Evolutionary conservation across 176 grass and related monocot genomes (phyloP).

Genomic region (Tillandsia fasciculata): DNA sequence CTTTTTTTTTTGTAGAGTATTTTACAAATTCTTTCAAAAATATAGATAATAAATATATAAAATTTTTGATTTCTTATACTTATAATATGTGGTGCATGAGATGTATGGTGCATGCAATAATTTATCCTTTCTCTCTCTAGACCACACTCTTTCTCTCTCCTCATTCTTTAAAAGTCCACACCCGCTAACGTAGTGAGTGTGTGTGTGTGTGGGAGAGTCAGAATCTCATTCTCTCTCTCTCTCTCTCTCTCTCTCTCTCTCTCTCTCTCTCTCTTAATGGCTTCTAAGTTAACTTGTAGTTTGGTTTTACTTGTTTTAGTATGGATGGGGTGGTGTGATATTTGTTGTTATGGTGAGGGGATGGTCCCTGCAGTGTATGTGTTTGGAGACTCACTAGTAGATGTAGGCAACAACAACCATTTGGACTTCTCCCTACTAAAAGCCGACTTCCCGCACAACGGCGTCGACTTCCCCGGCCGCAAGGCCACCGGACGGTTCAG

Average conservation of each 20-base stretch:
- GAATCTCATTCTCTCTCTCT: not conserved
- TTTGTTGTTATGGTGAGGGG: not conserved
- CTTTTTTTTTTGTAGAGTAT: too few species aligned
- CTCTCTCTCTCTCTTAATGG: not conserved
- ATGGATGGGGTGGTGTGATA: not conserved
- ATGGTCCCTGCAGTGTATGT: conserved; percentile 59
- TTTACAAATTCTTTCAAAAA: too few species aligned
- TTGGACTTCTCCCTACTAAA: conserved; percentile 47
- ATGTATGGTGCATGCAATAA: too few species aligned
- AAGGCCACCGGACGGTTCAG: conserved; percentile 78
- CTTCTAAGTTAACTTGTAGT: not conserved
- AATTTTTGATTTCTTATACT: too few species aligned
- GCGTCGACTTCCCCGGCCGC: conserved; percentile 59
- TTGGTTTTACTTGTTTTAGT: not conserved
- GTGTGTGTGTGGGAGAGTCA: too few species aligned
- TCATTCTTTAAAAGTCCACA: too few species aligned
- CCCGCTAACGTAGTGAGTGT: too few species aligned
- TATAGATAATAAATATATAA: too few species aligned
- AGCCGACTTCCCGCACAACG: conserved; percentile 82
- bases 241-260: not conserved
- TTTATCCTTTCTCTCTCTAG: too few species aligned
- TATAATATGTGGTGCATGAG: too few species aligned
- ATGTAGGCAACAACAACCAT: conserved; percentile 89
- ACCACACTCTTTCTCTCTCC: too few species aligned
- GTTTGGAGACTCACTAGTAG: conserved; percentile 74